Conservation (phyloP, 306 rosid species). For the Delonix regia region DNA sequence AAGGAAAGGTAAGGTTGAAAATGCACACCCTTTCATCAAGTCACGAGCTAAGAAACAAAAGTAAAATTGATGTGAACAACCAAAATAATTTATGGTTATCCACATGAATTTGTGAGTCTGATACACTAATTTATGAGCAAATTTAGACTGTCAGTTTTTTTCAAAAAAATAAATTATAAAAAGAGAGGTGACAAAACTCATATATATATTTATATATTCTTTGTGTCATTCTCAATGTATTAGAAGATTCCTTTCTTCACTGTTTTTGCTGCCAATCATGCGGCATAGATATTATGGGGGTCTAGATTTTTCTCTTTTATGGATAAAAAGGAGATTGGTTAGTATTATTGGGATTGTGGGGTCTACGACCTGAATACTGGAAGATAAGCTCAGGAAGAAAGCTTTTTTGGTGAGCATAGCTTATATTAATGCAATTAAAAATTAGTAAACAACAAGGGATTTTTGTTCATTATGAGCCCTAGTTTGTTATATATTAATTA, state of each 20-base stretch:
- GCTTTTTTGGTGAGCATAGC: not conserved
- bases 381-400: not conserved
- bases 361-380: not conserved
- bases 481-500: too few relatives aligned
- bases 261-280: not conserved
- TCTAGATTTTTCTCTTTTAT: not conserved
- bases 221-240: too few relatives aligned
- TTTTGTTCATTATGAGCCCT: too few relatives aligned
- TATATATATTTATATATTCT: too few relatives aligned
- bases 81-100: not conserved
- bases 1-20: not conserved
- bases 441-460: too few relatives aligned
- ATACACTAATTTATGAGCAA: too few relatives aligned
- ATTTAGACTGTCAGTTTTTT: too few relatives aligned
- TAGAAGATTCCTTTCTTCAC: too few relatives aligned
- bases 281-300: not conserved
- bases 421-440: too few relatives aligned
- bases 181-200: too few relatives aligned
- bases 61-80: not conserved
- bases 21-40: not conserved
- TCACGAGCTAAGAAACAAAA: not conserved
- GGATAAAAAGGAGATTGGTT: not conserved
- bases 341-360: not conserved
- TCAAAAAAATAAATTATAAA: too few relatives aligned
- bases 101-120: not conserved